These are phyloP conservation scores for Aegle marmelos DNA, from an alignment of 345 rosid genomes.

Conservation along the genomic window DNA sequence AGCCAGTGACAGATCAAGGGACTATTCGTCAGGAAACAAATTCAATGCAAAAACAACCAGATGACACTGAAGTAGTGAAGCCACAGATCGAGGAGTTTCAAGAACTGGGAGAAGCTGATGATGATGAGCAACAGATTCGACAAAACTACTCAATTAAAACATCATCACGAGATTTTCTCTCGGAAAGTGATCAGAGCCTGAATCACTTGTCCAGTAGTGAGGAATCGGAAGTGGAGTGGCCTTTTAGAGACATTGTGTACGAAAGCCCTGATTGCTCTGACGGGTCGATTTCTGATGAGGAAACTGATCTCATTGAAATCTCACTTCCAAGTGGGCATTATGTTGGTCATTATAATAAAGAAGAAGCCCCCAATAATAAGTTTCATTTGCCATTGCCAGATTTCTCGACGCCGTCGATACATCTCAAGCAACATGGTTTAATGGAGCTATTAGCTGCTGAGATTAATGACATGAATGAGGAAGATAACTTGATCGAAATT, in stretches of 20 bases:
- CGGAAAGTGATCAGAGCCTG: slow-evolving; percentile 31
- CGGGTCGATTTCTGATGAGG: slow-evolving; percentile 69
- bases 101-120: slow-evolving; percentile 1
- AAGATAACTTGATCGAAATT: slow-evolving; percentile 85
- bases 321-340: slow-evolving; percentile 65
- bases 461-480: slow-evolving; percentile 57
- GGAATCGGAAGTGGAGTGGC: slow-evolving; percentile 44
- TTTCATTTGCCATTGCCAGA: neutral
- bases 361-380: slow-evolving; percentile 20
- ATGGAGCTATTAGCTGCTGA: slow-evolving; percentile 53
- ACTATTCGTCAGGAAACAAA: slow-evolving; percentile 7
- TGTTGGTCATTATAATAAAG: slow-evolving; percentile 26
- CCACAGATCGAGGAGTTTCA: neutral
- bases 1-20: slow-evolving; percentile 12
- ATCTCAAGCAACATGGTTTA: slow-evolving; percentile 33
- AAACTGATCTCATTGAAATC: slow-evolving; percentile 61
- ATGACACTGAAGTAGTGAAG: neutral
- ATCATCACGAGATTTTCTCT: slow-evolving; percentile 14
- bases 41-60: slow-evolving; percentile 4
- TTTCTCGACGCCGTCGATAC: slow-evolving; percentile 10
- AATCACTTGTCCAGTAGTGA: slow-evolving; percentile 38
- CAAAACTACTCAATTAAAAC: slow-evolving; percentile 10
- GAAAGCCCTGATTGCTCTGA: slow-evolving; percentile 40
- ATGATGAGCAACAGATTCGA: neutral
- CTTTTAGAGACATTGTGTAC: slow-evolving; percentile 25